phyloP scores from a whole-genome alignment of 768 basidiomycete genomes.

The Boletus sp. region DNA sequence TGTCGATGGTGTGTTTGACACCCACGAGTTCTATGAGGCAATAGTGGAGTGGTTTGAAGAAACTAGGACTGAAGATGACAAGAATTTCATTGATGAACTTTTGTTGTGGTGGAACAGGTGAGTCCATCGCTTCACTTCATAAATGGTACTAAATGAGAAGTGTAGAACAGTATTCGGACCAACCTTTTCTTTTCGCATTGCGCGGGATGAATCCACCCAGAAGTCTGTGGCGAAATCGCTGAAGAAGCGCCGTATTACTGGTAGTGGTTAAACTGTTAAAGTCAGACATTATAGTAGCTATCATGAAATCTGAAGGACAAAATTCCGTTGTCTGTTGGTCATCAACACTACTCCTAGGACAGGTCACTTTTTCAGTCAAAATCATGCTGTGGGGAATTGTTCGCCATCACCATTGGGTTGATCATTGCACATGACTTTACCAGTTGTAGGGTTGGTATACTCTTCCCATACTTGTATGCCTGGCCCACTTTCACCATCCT shows the following conservation, averaged over 20 bases:
- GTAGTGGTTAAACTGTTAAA: neutral
- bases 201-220: neutral
- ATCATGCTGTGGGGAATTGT: neutral
- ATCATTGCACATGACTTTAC: neutral
- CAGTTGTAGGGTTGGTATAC: neutral
- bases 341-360: too few species aligned
- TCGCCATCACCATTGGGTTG: too few species aligned
- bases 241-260: neutral
- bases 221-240: neutral
- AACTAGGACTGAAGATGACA: neutral
- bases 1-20: neutral
- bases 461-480: neutral
- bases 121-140: too few species aligned
- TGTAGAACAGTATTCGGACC: neutral
- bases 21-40: neutral
- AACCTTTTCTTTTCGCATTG: neutral
- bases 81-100: neutral
- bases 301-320: too few species aligned
- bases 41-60: conserved; percentile 8
- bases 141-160: neutral
- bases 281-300: neutral
- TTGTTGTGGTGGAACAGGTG: neutral
- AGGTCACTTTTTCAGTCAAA: neutral
- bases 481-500: neutral
- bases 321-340: too few species aligned